Base-by-base conservation (phyloP, 2,329 filamentous ascomycete species). In the Claviceps pazoutovae region DNA sequence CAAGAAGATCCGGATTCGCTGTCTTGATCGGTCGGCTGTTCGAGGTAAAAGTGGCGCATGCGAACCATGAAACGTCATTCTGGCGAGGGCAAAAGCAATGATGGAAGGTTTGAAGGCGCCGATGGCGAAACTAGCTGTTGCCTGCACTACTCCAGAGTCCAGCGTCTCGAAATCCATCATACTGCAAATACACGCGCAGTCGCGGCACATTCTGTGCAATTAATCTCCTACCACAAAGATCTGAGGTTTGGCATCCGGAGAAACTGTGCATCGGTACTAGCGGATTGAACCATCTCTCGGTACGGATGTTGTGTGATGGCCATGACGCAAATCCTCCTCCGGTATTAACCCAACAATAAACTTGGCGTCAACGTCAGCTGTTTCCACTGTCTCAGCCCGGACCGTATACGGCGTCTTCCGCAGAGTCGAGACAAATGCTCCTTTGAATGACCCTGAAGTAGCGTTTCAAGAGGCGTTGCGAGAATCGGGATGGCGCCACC, bases 1-100 rank as follows among this genome's bases (percentile, higher is more conserved):
- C 39, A 56, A 66, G 54, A 54, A 59, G 19, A 55, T 69, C 19
- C 64, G 66, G 36, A 59, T 69, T 46, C 59, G 69, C 51, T 54
- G 55, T 51, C 52, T 57, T 0, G 66, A 70, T 53, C 56, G 67
- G 5, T 67, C 68, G 0, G 67, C 67, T 8, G 61, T 69, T 43
- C 68, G 67, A 11, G 60, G 62, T 7, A 68, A 66, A 5, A 61
- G 62, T 16, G 53, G 59, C 7, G 62, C 61, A 54, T 4, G 50
- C 57, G 0, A 42, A 55, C 6, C 48, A 60, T 16, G 55, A 59
- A 41, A 41, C 37, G 30, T 17, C 21, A 23, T 41, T 42, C 26
- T 46, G 41, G 41, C 26, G 39, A 26, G 46, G 46, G 21, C 26
- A 17, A 42, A 23, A 42, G 21, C 13, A 14, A n/a, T 34, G 11